A percentile compares a stretch with the other conserved stretches of the same genome.
These are phyloP conservation scores for Pilatotrama ljubarskyi DNA, from an alignment of 768 basidiomycete genomes.

Conservation along the genomic window DNA sequence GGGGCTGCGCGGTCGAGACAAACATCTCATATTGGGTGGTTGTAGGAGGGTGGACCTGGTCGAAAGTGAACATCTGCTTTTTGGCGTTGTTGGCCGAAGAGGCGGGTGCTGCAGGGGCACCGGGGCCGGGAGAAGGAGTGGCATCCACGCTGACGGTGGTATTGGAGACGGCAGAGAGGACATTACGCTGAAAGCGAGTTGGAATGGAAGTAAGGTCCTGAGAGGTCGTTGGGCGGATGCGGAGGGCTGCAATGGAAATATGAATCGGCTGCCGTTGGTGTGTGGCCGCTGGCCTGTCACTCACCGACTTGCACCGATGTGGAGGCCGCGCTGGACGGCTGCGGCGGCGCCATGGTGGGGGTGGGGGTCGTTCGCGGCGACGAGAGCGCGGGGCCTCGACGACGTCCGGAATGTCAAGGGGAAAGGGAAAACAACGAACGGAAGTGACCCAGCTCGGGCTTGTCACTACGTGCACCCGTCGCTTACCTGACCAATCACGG, in stretches of 20 bases:
- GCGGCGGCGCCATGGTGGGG: slow-evolving; percentile 71
- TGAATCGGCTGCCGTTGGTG: slow-evolving; percentile 22
- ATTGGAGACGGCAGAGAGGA: slow-evolving; percentile 74
- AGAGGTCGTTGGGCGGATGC: slow-evolving; percentile 84
- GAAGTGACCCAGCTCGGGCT: slow-evolving; percentile 18
- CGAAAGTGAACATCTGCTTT: slow-evolving; percentile 88
- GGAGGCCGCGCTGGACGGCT: slow-evolving; percentile 62
- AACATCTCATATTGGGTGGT: slow-evolving; percentile 87
- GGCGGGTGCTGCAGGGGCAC: slow-evolving; percentile 46
- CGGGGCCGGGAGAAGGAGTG: slow-evolving; percentile 52
- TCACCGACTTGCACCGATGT: slow-evolving; percentile 94
- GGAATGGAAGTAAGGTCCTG: slow-evolving; percentile 88
- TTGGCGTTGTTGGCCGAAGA: slow-evolving; percentile 54
- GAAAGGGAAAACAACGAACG: slow-evolving; percentile 22
- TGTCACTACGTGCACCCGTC: slow-evolving; percentile 10
- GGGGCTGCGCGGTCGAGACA: slow-evolving; percentile 78
- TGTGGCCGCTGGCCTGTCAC: slow-evolving; percentile 35
- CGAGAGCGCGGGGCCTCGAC: slow-evolving; percentile 27
- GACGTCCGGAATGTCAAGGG: slow-evolving; percentile 24
- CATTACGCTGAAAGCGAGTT: slow-evolving; percentile 88
- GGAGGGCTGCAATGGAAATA: slow-evolving; percentile 57
- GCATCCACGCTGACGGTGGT: slow-evolving; percentile 86
- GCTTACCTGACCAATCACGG: slow-evolving; percentile 20
- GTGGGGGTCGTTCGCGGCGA: slow-evolving; percentile 23
- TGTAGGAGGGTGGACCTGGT: slow-evolving; percentile 88